Conservation (phyloP, 257 asterid genomes). For the Leonotis leonurus region DNA sequence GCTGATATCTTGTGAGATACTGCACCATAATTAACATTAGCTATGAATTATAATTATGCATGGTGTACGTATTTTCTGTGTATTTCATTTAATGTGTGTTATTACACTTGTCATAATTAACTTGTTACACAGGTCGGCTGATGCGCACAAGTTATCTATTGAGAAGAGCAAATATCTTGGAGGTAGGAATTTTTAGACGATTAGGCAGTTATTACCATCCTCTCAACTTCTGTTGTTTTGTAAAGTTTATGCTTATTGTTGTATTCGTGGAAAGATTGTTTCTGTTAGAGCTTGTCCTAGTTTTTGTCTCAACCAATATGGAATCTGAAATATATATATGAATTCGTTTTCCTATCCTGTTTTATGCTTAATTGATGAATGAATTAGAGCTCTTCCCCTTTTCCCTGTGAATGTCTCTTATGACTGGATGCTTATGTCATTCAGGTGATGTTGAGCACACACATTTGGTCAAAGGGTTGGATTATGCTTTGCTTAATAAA, state of each 20-base stretch:
- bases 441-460: conserved; percentile 99
- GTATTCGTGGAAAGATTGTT: neutral
- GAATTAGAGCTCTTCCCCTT: conserved; percentile 12
- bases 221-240: neutral
- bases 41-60: neutral
- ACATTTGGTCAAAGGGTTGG: conserved; percentile 95
- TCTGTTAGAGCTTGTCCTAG: neutral
- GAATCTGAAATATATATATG: too few relatives aligned
- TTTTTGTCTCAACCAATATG: neutral
- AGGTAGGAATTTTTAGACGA: conserved; percentile 40
- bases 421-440: conserved; percentile 23
- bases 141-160: conserved; percentile 88
- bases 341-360: neutral
- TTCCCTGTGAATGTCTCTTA: conserved; percentile 2
- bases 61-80: neutral
- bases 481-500: conserved; percentile 90
- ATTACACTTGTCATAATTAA: neutral
- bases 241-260: neutral
- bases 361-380: neutral
- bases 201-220: neutral
- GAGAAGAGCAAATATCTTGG: conserved; percentile 99
- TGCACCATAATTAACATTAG: neutral
- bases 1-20: conserved; percentile 55
- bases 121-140: conserved; percentile 57
- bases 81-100: conserved; percentile 5